phyloP scores from a whole-genome alignment of 257 asterid genomes.

The Fraxinus americana region DNA sequence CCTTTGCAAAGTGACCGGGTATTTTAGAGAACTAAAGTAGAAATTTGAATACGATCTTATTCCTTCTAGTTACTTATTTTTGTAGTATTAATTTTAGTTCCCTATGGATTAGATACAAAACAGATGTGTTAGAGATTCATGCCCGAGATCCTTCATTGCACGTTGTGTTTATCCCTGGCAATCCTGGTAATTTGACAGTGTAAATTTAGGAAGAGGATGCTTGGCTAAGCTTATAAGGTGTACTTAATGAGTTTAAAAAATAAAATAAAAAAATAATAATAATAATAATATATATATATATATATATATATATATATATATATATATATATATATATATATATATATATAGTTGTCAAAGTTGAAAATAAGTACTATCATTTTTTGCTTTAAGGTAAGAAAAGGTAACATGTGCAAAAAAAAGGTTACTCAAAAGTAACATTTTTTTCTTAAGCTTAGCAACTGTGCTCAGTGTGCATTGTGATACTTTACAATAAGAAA shows the following conservation, averaged over 20 bases:
- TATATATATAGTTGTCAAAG: background rate
- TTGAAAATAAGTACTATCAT: background rate
- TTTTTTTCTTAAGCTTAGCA: background rate
- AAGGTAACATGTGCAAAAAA: background rate
- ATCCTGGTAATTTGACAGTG: conserved; percentile 64
- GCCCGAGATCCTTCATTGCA: conserved; percentile 62
- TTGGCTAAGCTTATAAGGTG: background rate
- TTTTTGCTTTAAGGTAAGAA: too few relatives aligned
- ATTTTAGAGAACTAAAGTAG: conserved; percentile 13
- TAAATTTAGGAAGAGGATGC: background rate
- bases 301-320: too few relatives aligned
- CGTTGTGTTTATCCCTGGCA: conserved; percentile 83
- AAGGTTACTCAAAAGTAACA: too few relatives aligned
- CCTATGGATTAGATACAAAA: conserved; percentile 48
- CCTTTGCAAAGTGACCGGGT: conserved; percentile 62
- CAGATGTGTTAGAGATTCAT: conserved; percentile 75
- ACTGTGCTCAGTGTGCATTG: background rate
- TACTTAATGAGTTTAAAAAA: background rate
- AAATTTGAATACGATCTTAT: conserved; percentile 1
- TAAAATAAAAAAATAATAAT: too few relatives aligned
- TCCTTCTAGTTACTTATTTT: conserved; percentile 4
- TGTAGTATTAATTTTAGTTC: conserved; percentile 8
- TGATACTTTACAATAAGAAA: background rate
- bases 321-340: too few relatives aligned
- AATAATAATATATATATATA: too few relatives aligned